Base-by-base conservation (phyloP, 2,329 filamentous ascomycete genomes). In the Cercospora sojina region DNA sequence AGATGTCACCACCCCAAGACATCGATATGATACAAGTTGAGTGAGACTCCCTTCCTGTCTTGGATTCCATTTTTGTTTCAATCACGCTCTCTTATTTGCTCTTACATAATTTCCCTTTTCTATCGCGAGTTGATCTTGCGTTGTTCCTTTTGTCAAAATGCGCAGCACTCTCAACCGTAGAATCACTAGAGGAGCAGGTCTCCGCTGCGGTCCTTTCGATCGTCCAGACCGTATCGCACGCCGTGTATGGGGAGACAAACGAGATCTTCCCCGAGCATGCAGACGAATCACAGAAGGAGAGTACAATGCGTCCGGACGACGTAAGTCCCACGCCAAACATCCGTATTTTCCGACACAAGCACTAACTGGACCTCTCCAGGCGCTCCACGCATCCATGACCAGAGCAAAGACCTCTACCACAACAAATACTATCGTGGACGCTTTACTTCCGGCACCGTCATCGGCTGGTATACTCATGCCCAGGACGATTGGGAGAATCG, bases 391-490 rank as follows among this genome's bases (percentile, higher is more conserved):
- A 49, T 60, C 38, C 8, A 13, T 13, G 12, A n/a, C 13, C 35
- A 43, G 9, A 18, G 16, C 12, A n/a, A 35, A 41, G 35, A 43
- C 16, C 32, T 60, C 25, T 13, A 31, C 41, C 58, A 60, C n/a
- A 47, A 60, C 38, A 60, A 20, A 10, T 20, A 60, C 38, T 60
- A 47, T 10, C 58, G 58, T 16, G 23, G 23, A 18, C 58, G 38
- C 38, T 60, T 47, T 23, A 60, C 58, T 23, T 60, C 58, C 20
- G 58, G 58, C 32, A 60, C 58, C 12, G 16, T 60, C 13, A 31
- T 60, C 38, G 58, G 58, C 58, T 60, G 58, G 58, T 60, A 60
- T 38, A 60, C 58, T 6, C 58, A 60, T 27, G 23, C 23, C 10
- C 16, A 41, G 6, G 13, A 23, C 20, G 35, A 60, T 1, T 60